These are phyloP conservation scores for Phallus indusiatus DNA, from an alignment of 768 basidiomycete genomes.

Conservation along the genomic window DNA sequence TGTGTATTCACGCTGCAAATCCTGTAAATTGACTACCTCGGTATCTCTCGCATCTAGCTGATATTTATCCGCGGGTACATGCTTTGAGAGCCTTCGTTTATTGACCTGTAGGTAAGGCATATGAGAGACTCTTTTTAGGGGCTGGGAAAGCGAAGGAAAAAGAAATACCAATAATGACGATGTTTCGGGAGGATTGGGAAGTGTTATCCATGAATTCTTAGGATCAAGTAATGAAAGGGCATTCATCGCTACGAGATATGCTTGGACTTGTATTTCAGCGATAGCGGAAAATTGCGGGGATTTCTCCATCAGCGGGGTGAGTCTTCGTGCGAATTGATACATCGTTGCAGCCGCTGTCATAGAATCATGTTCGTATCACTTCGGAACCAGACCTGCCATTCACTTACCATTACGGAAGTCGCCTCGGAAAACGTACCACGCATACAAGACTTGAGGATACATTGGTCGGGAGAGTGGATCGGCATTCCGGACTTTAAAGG, in stretches of 20 bases:
- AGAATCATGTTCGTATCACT: neutral
- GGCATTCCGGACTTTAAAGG: slow-evolving; percentile 89
- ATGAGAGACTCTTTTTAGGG: neutral
- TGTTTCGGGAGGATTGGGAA: slow-evolving; percentile 42
- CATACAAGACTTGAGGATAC: slow-evolving; percentile 88
- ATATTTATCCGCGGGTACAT: slow-evolving; percentile 71
- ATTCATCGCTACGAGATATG: slow-evolving; percentile 82
- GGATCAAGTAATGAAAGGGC: slow-evolving; percentile 74
- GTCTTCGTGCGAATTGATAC: slow-evolving; percentile 83
- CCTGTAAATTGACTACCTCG: slow-evolving; percentile 70
- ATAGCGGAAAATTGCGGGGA: slow-evolving; percentile 34
- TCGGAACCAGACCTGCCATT: neutral
- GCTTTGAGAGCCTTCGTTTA: slow-evolving; percentile 58
- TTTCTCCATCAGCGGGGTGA: slow-evolving; percentile 38
- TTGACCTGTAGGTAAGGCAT: slow-evolving; percentile 49
- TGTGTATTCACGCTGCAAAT: slow-evolving; percentile 72
- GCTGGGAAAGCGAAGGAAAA: neutral
- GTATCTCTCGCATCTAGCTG: slow-evolving; percentile 52
- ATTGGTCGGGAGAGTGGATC: slow-evolving; percentile 79
- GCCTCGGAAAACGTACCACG: slow-evolving; percentile 80
- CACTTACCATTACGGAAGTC: slow-evolving; percentile 85
- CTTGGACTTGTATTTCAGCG: slow-evolving; percentile 65
- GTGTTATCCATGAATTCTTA: slow-evolving; percentile 74
- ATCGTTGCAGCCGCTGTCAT: slow-evolving; percentile 75
- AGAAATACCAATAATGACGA: slow-evolving; percentile 37